A percentile compares a stretch with the other conserved stretches of the same genome.
Evolutionary conservation across 352 stramenopile species (phyloP).

Genomic region (Phytophthora cryptogea): DNA sequence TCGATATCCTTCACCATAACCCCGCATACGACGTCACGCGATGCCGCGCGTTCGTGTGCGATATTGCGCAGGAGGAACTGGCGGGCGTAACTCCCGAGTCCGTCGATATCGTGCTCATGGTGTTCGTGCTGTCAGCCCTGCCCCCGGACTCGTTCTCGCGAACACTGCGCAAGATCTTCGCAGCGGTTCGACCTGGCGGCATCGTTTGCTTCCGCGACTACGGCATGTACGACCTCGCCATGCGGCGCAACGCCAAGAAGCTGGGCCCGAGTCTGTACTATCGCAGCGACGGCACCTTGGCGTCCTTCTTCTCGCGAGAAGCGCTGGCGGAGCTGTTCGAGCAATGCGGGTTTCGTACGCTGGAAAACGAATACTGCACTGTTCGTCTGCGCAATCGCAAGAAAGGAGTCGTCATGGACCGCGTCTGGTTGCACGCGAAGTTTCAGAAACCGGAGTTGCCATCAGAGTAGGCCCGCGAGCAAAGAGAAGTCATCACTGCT

Average conservation of each 20-base stretch:
- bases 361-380: constrained; percentile 82
- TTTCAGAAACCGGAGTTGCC: constrained; percentile 43
- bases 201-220: constrained; percentile 89
- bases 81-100: constrained; percentile 46
- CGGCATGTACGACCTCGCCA: constrained; percentile 86
- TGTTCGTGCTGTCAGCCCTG: constrained; percentile 85
- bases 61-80: constrained; percentile 65
- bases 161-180: constrained; percentile 64
- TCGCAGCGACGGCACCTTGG: constrained; percentile 77
- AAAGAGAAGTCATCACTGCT: background rate
- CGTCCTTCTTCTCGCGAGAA: constrained; percentile 79
- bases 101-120: constrained; percentile 78
- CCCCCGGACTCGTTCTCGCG: constrained; percentile 53
- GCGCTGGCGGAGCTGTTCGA: constrained; percentile 51
- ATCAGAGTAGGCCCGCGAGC: background rate
- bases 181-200: constrained; percentile 58
- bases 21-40: constrained; percentile 46
- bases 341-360: constrained; percentile 43
- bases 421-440: constrained; percentile 83
- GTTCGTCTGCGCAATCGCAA: constrained; percentile 78
- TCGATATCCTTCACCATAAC: constrained; percentile 67
- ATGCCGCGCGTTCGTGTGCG: constrained; percentile 75
- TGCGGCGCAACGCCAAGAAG: constrained; percentile 80
- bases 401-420: constrained; percentile 72
- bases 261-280: constrained; percentile 64